Conservation (phyloP, 305 asterid genomes). For the Withania somnifera region DNA sequence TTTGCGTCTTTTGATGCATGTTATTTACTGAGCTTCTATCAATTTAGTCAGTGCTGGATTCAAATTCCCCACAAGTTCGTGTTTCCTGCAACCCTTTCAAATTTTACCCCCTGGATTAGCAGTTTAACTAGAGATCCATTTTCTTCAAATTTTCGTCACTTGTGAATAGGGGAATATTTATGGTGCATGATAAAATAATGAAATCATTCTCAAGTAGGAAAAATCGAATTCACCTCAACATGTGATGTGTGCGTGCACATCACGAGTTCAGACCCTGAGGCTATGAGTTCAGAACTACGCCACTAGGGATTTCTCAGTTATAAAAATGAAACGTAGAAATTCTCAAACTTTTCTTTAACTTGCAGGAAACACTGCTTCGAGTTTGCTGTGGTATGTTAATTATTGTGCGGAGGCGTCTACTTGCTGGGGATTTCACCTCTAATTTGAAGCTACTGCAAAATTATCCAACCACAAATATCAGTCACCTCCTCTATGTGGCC, state of each 20-base stretch:
- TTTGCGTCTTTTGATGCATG: neutral
- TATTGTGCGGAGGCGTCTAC: conserved; percentile 72
- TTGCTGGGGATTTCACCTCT: conserved; percentile 91
- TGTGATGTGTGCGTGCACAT: no score
- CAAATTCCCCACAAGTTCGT: neutral
- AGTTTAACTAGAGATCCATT: neutral
- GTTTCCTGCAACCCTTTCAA: neutral
- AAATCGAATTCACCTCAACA: neutral
- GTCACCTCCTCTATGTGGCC: conserved; percentile 89
- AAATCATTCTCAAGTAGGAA: neutral
- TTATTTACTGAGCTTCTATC: neutral
- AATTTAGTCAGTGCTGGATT: neutral
- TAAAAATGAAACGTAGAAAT: neutral
- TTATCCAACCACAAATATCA: conserved; percentile 75
- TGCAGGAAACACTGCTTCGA: conserved; percentile 82
- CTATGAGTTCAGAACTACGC: neutral
- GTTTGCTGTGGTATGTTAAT: conserved; percentile 91
- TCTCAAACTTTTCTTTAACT: neutral
- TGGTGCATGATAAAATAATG: neutral
- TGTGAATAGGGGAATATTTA: no score
- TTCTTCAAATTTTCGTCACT: no score
- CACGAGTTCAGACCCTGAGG: no score
- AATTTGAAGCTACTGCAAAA: conserved; percentile 84
- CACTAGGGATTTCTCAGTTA: neutral
- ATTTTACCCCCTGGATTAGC: neutral